phyloP scores from a whole-genome alignment of 176 grass and related monocot species.

The Sorghum bicolor region Sorghum_bicolor_NCBIv3 NC_012870.2:68797501-68798000 shows the following conservation, averaged over 20 bases:
- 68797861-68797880: conserved; percentile 28
- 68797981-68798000: background rate
- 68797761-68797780: conserved; percentile 76
- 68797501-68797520: background rate
- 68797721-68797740: background rate
- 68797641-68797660: conserved; percentile 90
- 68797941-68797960: background rate
- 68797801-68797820: conserved; percentile 16
- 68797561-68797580: conserved; percentile 61
- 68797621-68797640: conserved; percentile 90
- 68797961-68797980: background rate
- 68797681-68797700: background rate
- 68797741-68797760: conserved; percentile 75
- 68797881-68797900: background rate
- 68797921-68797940: background rate
- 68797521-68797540: conserved; percentile 2
- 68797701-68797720: background rate
- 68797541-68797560: conserved; percentile 79
- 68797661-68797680: background rate
- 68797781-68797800: conserved; percentile 65
- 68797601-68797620: conserved; percentile 79
- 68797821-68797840: background rate
- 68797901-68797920: background rate
- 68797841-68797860: conserved; percentile 10
- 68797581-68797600: conserved; percentile 74